Evolutionary conservation across 371 early-diverging fungal species (phyloP).

Genomic region (Rhizomucor miehei): DNA sequence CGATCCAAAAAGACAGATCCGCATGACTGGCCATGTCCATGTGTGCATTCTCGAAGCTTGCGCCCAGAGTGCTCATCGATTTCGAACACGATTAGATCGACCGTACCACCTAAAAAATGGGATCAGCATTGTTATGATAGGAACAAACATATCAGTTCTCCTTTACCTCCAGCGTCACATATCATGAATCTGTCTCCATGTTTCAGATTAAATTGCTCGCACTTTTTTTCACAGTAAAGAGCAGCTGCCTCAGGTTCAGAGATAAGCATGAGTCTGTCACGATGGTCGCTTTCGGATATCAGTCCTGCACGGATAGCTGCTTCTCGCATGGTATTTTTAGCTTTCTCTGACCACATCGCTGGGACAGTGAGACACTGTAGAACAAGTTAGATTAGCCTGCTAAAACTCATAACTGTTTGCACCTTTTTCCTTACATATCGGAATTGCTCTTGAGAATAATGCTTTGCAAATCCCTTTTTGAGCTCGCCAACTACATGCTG

Average conservation of each 20-base stretch:
- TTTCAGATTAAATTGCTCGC: slow-evolving; percentile 44
- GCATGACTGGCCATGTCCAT: slow-evolving; percentile 56
- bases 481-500: slow-evolving; percentile 50
- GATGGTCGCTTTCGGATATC: slow-evolving; percentile 38
- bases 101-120: slow-evolving; percentile 25
- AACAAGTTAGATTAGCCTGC: neutral
- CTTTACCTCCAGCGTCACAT: slow-evolving; percentile 46
- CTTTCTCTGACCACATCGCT: slow-evolving; percentile 52
- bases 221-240: slow-evolving; percentile 48
- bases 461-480: slow-evolving; percentile 43
- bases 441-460: slow-evolving; percentile 37
- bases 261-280: slow-evolving; percentile 42
- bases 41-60: slow-evolving; percentile 52
- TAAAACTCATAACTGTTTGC: neutral
- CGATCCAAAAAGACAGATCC: slow-evolving; percentile 59
- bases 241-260: slow-evolving; percentile 54
- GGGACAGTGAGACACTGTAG: slow-evolving; percentile 49
- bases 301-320: slow-evolving; percentile 47
- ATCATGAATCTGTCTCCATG: slow-evolving; percentile 54
- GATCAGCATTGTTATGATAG: neutral
- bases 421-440: slow-evolving; percentile 30
- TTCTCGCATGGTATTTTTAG: slow-evolving; percentile 52
- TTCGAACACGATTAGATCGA: slow-evolving; percentile 39
- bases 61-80: slow-evolving; percentile 31
- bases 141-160: neutral